Base-by-base conservation (phyloP, 1,284 basidiomycete species). In the Amylostereum areolatum region DNA sequence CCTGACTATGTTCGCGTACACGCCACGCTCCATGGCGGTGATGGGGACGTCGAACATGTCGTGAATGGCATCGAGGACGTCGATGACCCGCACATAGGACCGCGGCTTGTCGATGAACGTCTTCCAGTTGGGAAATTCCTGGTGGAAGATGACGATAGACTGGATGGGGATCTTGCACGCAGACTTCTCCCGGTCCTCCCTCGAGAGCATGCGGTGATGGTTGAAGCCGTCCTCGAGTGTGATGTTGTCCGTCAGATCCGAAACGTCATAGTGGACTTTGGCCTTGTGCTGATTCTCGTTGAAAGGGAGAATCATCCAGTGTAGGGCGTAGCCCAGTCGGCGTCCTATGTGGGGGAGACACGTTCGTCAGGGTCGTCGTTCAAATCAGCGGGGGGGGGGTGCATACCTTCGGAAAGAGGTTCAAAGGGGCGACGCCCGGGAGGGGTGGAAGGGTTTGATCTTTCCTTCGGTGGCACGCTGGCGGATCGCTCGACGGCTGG, bases 51-150 rank as follows among this genome's bases (percentile, higher is more conserved):
- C 61, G 48, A 74, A 79, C 7, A 69, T 63, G 37, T 74, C 66
- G 56, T 76, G 72, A 24, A 84, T 77, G 12, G 70, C 74, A 39
- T 71, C 59, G 57, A 78, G 81, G 30, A 84, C 70, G 49, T 84
- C 81, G 29, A 57, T 53, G 31, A 66, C 54, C 12, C 71, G 65
- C n/a, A n/a, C n/a, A n/a, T n/a, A n/a, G n/a, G 25, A 79, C 65
- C 2, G 74, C 77, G 32, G 58, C 59, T 25, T 63, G 49, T 29
- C 69, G 66, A 39, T 63, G 63, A 48, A 80, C 69, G 40, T 64
- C 55, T 68, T 67, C 73, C 77, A 81, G 24, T 65, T 66, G 1
- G 62, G 55, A 7, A 60, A 46, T 5, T 59, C 60, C 24, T 62
- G 56, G 31, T 64, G 66, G 6, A 52, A 48, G 49, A 74, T 68